Evolutionary conservation across 169 alveolate species (phyloP).

Genomic region (Cryptosporidium ubiquitum): DNA sequence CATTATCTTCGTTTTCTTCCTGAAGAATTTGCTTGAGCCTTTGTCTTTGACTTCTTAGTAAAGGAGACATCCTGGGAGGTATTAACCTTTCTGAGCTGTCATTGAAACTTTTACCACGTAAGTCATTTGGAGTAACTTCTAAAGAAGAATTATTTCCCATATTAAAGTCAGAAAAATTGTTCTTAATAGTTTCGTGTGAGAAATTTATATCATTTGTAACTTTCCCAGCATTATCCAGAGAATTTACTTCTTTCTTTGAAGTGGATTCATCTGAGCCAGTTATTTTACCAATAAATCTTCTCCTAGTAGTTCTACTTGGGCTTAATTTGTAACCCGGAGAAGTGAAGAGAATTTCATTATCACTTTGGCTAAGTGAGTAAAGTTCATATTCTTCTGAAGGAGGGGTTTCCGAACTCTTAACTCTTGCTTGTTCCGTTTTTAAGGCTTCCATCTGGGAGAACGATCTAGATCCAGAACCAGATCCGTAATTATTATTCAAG

Average conservation of each 20-base stretch:
- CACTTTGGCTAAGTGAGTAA: neutral
- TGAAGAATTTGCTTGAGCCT: conserved; percentile 25
- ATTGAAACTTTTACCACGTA: neutral
- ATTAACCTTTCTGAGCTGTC: neutral
- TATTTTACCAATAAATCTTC: neutral
- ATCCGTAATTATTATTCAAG: too few relatives aligned
- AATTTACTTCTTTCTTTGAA: neutral
- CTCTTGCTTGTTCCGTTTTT: neutral
- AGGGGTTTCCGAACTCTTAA: neutral
- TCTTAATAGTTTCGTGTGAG: neutral
- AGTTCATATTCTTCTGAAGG: neutral
- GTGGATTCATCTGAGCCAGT: neutral
- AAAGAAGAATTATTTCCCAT: neutral
- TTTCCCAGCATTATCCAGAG: neutral
- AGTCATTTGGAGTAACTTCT: neutral
- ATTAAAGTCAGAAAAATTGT: neutral
- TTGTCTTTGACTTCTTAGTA: conserved; percentile 41
- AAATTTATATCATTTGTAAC: neutral
- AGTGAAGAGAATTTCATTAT: neutral
- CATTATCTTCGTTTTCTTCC: neutral
- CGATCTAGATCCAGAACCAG: neutral
- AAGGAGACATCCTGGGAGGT: conserved; percentile 56
- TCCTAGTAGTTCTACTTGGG: neutral
- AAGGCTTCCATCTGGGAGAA: neutral
- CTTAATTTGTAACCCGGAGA: neutral